phyloP scores from a whole-genome alignment of 139 green algal genomes.

The Gonium pectorale region DNA sequence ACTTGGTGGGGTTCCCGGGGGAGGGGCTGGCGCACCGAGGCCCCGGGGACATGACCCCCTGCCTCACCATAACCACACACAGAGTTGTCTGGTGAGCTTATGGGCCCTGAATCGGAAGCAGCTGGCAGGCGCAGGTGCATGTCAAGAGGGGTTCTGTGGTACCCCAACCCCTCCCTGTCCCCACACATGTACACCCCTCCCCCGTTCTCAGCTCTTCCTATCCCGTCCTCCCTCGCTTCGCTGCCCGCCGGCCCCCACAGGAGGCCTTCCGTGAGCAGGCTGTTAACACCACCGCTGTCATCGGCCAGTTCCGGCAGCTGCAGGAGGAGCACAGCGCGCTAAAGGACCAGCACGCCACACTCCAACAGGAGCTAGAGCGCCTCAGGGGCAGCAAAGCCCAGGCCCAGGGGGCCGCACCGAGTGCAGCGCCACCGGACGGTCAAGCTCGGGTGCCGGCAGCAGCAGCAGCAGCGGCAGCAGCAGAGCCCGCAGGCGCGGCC shows the following conservation, averaged over 20 bases:
- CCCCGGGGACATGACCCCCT: too few species aligned
- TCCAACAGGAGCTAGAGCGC: not conserved
- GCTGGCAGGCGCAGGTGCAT: too few species aligned
- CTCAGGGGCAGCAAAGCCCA: not conserved
- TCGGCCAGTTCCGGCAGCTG: constrained; percentile 5
- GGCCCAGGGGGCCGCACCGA: not conserved
- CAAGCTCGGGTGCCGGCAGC: not conserved
- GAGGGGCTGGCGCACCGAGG: not conserved
- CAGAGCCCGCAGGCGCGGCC: not conserved
- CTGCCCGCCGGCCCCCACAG: not conserved
- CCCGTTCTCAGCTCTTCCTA: not conserved
- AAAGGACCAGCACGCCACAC: constrained; percentile 2
- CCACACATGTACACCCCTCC: not conserved
- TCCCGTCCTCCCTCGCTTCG: not conserved
- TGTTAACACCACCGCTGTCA: constrained; percentile 14
- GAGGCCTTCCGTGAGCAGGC: constrained; percentile 32
- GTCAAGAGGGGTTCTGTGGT: too few species aligned
- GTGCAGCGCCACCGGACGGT: too few species aligned
- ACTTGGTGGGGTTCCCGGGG: not conserved
- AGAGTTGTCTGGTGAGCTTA: too few species aligned
- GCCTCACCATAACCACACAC: too few species aligned
- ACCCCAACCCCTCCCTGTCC: too few species aligned
- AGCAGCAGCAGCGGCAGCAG: not conserved
- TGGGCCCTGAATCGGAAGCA: too few species aligned
- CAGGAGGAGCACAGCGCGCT: constrained; percentile 16